Percentiles rank a stretch among this genome's conserved stretches.
phyloP scores from a whole-genome alignment of 2,329 filamentous ascomycete species.

The Penicillium sp. region DNA sequence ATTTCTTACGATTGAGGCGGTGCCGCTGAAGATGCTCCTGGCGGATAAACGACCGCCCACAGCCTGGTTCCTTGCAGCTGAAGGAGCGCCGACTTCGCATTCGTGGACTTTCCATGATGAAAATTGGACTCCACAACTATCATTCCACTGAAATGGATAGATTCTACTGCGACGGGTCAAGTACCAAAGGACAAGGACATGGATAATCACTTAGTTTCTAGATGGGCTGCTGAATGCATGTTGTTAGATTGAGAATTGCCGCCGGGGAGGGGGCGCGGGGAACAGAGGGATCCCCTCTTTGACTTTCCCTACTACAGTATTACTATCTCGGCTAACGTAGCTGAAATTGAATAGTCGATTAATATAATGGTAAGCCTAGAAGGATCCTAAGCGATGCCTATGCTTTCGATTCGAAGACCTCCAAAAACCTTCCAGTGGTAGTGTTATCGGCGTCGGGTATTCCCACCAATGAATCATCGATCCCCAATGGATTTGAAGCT shows the following conservation, averaged over 20 bases:
- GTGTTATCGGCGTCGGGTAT: not conserved
- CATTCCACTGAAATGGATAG: not conserved
- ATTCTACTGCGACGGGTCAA: not conserved
- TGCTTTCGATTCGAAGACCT: not conserved
- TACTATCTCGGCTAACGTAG: not conserved
- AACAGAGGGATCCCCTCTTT: not conserved
- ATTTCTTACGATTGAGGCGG: slow-evolving; percentile 23
- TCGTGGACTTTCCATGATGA: not conserved
- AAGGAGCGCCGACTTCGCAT: not conserved
- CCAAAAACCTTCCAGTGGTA: not conserved
- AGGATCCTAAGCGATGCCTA: not conserved
- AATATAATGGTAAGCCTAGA: not conserved
- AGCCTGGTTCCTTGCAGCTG: slow-evolving; percentile 24
- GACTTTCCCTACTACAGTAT: no score
- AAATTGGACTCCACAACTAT: not conserved
- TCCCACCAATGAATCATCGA: not conserved
- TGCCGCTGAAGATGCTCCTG: slow-evolving; percentile 25
- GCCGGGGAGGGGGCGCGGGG: not conserved
- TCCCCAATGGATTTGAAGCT: not conserved
- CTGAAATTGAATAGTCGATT: not conserved
- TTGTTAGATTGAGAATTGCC: not conserved
- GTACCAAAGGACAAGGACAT: not conserved
- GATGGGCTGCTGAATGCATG: not conserved
- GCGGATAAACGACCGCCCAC: slow-evolving; percentile 25
- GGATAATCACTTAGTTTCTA: not conserved